These are phyloP conservation scores for Colletotrichum costaricense DNA, from an alignment of 2,329 filamentous ascomycete species.

Conservation along the genomic window DNA sequence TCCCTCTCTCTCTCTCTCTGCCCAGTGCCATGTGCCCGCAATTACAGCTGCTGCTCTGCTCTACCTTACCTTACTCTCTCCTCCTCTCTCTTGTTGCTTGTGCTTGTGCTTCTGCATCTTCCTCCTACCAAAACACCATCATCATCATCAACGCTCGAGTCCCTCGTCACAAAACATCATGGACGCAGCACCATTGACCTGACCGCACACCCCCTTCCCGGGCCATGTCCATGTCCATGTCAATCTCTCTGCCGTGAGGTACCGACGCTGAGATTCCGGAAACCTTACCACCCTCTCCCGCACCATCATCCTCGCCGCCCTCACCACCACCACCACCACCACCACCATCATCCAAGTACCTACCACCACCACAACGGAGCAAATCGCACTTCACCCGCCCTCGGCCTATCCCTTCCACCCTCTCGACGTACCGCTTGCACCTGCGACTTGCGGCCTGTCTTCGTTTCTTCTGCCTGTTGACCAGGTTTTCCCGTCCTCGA, in stretches of 20 bases:
- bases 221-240: conserved; percentile 24
- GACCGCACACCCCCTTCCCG: conserved; percentile 13
- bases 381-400: background rate
- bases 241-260: background rate
- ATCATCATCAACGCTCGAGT: conserved; percentile 17
- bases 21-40: background rate
- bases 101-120: conserved; percentile 3
- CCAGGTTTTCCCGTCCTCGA: conserved; percentile 29
- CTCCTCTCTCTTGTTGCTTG: background rate
- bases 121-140: conserved; percentile 1
- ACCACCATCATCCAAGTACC: background rate
- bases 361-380: background rate
- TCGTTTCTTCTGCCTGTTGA: conserved; percentile 36
- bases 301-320: background rate
- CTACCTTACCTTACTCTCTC: background rate
- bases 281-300: background rate
- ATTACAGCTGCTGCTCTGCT: too few relatives aligned
- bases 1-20: background rate
- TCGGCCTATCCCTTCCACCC: background rate
- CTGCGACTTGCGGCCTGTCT: background rate
- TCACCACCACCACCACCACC: background rate
- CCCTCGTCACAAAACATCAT: conserved; percentile 17
- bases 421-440: too few relatives aligned
- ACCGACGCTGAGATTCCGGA: background rate
- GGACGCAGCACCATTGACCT: conserved; percentile 3